Conservation (phyloP, 495 filamentous ascomycete genomes). For the Podospora australis region DNA sequence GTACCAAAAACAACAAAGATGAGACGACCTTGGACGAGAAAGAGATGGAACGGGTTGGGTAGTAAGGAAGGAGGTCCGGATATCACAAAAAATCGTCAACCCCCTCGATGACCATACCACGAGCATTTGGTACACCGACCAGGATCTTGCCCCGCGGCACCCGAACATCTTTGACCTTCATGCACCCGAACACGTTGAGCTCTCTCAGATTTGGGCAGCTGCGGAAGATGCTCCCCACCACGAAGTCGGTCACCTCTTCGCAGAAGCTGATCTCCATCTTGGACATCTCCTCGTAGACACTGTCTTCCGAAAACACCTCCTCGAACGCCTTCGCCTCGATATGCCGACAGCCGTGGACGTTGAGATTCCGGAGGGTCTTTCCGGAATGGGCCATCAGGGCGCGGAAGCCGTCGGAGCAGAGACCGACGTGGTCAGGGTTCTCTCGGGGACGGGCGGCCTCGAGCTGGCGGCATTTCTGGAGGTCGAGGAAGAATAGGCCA, state of each 20-base stretch:
- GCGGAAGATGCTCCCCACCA: constrained; percentile 66
- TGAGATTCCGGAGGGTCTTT: constrained; percentile 50
- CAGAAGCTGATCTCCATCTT: constrained; percentile 76
- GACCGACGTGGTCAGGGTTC: constrained; percentile 60
- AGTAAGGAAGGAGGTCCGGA: no score
- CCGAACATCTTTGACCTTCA: constrained; percentile 62
- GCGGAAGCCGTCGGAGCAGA: constrained; percentile 65
- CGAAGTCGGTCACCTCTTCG: constrained; percentile 62
- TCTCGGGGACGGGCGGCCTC: constrained; percentile 49
- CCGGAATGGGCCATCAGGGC: constrained; percentile 85
- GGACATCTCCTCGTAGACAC: constrained; percentile 56
- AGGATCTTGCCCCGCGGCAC: constrained; percentile 69
- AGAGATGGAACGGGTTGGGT: no score
- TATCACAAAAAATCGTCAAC: no score
- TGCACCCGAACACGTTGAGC: constrained; percentile 78
- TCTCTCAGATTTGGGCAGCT: constrained; percentile 66
- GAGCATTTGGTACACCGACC: constrained; percentile 67
- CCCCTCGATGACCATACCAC: constrained; percentile 50
- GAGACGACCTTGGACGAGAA: no score
- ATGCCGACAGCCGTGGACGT: constrained; percentile 73
- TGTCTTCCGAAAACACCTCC: constrained; percentile 55
- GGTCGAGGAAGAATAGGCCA: constrained; percentile 58
- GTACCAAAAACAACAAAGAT: no score
- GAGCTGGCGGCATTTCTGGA: constrained; percentile 66
- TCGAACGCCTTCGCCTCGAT: constrained; percentile 63